These are phyloP conservation scores for Sporothrix sp. DNA, from an alignment of 2,329 filamentous ascomycete species.

Conservation along the genomic window DNA sequence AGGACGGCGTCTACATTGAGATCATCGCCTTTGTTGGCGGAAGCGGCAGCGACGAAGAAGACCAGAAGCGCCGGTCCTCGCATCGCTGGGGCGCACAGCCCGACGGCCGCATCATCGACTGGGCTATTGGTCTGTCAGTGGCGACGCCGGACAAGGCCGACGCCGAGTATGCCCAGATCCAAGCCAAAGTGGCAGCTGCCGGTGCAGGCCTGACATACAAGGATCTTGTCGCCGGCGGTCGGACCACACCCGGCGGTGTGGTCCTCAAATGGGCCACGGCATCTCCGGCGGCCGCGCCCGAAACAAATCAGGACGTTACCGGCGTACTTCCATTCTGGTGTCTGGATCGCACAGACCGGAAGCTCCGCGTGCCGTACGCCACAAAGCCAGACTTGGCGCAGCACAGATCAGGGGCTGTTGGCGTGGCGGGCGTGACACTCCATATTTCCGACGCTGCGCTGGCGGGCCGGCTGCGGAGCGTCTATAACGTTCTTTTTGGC, in stretches of 20 bases:
- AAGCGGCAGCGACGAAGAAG: conserved; percentile 22
- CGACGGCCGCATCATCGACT: conserved; percentile 47
- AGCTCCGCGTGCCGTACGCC: conserved; percentile 43
- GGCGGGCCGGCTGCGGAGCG: conserved; percentile 19
- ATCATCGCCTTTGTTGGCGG: conserved; percentile 51
- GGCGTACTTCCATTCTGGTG: conserved; percentile 56
- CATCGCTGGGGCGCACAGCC: conserved; percentile 51
- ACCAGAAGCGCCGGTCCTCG: conserved; percentile 28
- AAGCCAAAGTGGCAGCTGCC: conserved; percentile 26
- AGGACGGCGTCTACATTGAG: conserved; percentile 57
- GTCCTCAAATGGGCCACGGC: conserved; percentile 45
- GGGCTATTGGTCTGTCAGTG: conserved; percentile 41
- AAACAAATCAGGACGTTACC: conserved; percentile 21
- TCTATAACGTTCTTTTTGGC: conserved; percentile 23
- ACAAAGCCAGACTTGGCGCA: conserved; percentile 25
- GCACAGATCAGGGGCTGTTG: conserved; percentile 43
- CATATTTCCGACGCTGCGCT: conserved; percentile 21
- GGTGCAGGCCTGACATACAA: conserved; percentile 34
- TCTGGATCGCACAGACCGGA: conserved; percentile 49
- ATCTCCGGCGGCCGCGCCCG: conserved; percentile 34
- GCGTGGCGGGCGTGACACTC: conserved; percentile 37
- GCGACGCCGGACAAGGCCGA: conserved; percentile 11
- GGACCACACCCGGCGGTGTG: conserved; percentile 44
- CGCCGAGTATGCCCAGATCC: conserved; percentile 30
- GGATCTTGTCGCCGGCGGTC: conserved; percentile 41